Base-by-base conservation (phyloP, 2,329 filamentous ascomycete genomes). In the Colletotrichum sp. region DNA sequence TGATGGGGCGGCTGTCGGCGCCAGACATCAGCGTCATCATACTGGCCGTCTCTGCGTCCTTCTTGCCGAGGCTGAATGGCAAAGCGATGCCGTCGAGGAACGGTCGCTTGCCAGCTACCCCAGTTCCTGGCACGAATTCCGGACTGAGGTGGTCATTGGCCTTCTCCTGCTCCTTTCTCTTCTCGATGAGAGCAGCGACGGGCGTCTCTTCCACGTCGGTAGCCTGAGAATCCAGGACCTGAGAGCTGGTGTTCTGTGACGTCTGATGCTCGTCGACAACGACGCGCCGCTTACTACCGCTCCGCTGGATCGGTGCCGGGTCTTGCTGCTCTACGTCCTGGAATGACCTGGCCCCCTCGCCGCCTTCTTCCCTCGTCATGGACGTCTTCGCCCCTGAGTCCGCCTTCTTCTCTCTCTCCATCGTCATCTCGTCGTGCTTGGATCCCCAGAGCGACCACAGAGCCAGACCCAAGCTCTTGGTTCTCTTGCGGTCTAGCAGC, bases 371-470 rank as follows among this genome's bases (percentile, higher is more conserved):
- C 6, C 83, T 85, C 2, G 86, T 85, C 8, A 80, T 79, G 28
- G 81, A 81, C n/a, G 80, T 78, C 7, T 81, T 82, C 7, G 55
- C 71, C 12, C 43, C 67, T 3, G 66, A 55, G n/a, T 88, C 87
- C 1, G 89, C 88, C 77, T 89, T 88, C 68, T 90, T 83, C 81
- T 93, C 91, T 5, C 91, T 86, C 63, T 88, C 86, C 5, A 98
- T 89, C 0, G 94, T 94, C 77, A 89, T 89, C 83, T 96, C 91
- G 82, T 99, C 97, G 81, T 98, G 95, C 82, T 95, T 98, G 61
- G 94, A 96, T 16, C 95, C 96, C 94, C 96, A 98, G 2, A 93
- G 88, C 66, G 93, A 94, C 96, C 96, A 99, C 78, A 98, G 86
- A 4, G 93, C 92, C 83, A 98, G 87, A 9, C 94, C 95, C 84